Percentiles rank a stretch among this genome's conserved stretches.
Evolutionary conservation across 257 asterid genomes (phyloP).

Genomic region (Lantana camara): DNA sequence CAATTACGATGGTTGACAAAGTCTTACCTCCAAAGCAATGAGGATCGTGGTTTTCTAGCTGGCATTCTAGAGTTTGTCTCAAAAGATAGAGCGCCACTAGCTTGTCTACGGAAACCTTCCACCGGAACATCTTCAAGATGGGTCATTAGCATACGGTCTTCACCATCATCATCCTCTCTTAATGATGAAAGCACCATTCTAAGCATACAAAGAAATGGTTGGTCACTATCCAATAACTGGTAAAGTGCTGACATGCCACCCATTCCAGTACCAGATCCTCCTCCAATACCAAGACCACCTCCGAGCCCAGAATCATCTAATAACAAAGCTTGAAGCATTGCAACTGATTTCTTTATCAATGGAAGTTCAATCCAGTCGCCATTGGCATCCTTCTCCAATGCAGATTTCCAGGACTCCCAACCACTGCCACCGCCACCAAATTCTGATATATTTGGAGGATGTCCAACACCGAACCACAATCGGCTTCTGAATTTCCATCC

Average conservation of each 20-base stretch:
- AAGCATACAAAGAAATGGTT: constrained; percentile 96
- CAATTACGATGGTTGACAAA: constrained; percentile 23
- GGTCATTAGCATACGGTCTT: constrained; percentile 64
- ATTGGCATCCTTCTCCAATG: constrained; percentile 80
- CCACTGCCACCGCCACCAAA: constrained; percentile 98
- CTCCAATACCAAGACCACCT: constrained; percentile 98
- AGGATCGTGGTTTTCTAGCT: constrained; percentile 84
- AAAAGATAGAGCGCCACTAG: constrained; percentile 47
- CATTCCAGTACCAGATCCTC: constrained; percentile 99
- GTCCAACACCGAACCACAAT: constrained; percentile 90
- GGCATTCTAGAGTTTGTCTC: constrained; percentile 60
- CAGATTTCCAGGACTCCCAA: constrained; percentile 91
- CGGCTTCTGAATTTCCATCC: constrained; percentile 99
- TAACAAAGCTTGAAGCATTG: constrained; percentile 93
- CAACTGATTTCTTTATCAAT: constrained; percentile 79
- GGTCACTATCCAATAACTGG: constrained; percentile 97
- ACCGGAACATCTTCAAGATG: constrained; percentile 57
- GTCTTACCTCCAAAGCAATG: constrained; percentile 94
- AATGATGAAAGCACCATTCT: constrained; percentile 94
- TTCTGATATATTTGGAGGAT: constrained; percentile 51
- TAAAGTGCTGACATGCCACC: constrained; percentile 96
- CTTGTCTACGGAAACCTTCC: constrained; percentile 55
- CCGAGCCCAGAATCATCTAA: constrained; percentile 96
- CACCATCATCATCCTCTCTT: constrained; percentile 95
- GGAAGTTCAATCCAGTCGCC: constrained; percentile 98